These are phyloP conservation scores for Suhomyces emberorum DNA, from an alignment of 805 yeast species.

Conservation along the genomic window DNA sequence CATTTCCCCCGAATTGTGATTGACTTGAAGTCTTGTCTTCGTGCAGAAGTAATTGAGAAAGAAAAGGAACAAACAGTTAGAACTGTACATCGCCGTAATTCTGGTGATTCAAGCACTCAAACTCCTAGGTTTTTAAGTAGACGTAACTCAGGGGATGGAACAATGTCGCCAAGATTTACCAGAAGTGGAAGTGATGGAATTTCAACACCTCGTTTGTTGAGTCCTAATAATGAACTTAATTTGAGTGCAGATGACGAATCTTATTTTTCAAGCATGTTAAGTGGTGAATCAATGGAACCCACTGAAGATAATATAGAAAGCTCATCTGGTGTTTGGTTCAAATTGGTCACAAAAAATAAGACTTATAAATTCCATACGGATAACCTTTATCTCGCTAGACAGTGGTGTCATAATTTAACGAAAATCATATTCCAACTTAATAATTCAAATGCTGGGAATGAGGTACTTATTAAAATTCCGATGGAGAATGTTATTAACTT, in stretches of 20 bases:
- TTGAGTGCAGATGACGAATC: constrained; percentile 17
- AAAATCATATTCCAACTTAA: constrained; percentile 66
- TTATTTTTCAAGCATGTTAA: constrained; percentile 17
- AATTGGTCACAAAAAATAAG: constrained; percentile 54
- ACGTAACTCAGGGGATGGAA: background rate
- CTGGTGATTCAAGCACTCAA: background rate
- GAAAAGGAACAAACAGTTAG: constrained; percentile 6
- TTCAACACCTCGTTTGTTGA: constrained; percentile 5
- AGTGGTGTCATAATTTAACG: constrained; percentile 75
- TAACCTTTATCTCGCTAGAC: constrained; percentile 64
- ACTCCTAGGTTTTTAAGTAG: constrained; percentile 2
- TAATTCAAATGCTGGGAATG: constrained; percentile 63
- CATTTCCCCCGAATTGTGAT: constrained; percentile 80
- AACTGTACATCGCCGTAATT: background rate
- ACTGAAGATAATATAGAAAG: constrained; percentile 19
- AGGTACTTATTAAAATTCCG: constrained; percentile 77
- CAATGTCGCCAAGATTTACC: constrained; percentile 3
- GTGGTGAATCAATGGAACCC: constrained; percentile 13
- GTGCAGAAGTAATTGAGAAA: constrained; percentile 51
- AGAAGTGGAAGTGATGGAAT: constrained; percentile 2
- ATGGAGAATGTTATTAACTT: constrained; percentile 60
- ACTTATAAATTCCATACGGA: constrained; percentile 71
- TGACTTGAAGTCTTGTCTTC: constrained; percentile 61
- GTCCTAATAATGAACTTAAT: constrained; percentile 1
- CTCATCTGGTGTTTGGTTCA: constrained; percentile 46